Percentiles rank a stretch among this genome's conserved stretches.
These are phyloP conservation scores for Trichoderma cornu-damae DNA, from an alignment of 2,329 filamentous ascomycete species.

Conservation along the genomic window DNA sequence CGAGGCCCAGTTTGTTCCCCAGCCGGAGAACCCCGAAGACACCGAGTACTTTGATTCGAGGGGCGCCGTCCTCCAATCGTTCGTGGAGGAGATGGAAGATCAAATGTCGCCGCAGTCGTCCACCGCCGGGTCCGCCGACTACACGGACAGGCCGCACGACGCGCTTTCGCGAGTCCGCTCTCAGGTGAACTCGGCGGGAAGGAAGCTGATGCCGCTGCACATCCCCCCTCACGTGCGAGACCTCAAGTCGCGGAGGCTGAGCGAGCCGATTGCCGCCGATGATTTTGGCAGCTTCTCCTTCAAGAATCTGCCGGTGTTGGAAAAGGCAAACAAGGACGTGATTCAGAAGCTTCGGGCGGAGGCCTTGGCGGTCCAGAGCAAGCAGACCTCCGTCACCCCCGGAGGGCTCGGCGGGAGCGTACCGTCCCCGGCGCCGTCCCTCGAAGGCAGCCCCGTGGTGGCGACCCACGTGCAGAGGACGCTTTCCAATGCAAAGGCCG, in stretches of 20 bases:
- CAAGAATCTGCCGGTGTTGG: constrained; percentile 92
- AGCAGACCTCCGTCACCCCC: constrained; percentile 42
- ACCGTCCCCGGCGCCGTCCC: constrained; percentile 59
- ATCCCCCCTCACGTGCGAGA: constrained; percentile 96
- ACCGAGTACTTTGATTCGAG: constrained; percentile 96
- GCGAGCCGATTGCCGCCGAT: constrained; percentile 81
- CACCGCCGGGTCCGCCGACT: constrained; percentile 62
- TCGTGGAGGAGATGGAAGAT: constrained; percentile 91
- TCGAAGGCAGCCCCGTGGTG: constrained; percentile 82
- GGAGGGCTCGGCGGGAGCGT: constrained; percentile 36
- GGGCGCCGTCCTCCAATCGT: constrained; percentile 86
- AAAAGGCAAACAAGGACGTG: constrained; percentile 98
- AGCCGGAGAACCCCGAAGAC: constrained; percentile 88
- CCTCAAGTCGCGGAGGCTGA: constrained; percentile 77
- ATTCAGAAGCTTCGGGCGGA: constrained; percentile 94
- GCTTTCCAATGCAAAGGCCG: constrained; percentile 73
- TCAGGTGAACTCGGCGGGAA: constrained; percentile 80
- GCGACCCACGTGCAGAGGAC: constrained; percentile 76
- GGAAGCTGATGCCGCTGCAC: constrained; percentile 88
- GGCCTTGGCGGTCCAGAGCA: constrained; percentile 65
- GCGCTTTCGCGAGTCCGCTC: constrained; percentile 83
- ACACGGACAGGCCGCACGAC: constrained; percentile 86
- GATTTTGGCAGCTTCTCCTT: constrained; percentile 97
- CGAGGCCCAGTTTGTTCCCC: constrained; percentile 91
- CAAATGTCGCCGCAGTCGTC: constrained; percentile 69